These are phyloP conservation scores for Pseudogymnoascus sp. DNA, from an alignment of 2,329 filamentous ascomycete genomes.

Conservation along the genomic window DNA sequence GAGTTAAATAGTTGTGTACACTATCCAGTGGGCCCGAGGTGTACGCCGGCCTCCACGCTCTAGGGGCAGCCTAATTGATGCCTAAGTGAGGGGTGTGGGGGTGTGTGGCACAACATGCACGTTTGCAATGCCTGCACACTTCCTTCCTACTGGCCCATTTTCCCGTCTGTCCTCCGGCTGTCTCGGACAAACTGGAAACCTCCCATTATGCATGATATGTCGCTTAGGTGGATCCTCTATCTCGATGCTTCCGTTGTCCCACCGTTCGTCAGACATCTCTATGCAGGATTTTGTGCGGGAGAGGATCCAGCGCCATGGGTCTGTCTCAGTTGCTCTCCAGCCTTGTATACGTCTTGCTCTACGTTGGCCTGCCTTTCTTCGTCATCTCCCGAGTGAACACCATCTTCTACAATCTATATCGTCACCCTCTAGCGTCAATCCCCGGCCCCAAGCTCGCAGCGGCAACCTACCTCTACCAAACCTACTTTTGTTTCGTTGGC, in stretches of 20 bases:
- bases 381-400: neutral
- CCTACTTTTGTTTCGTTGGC: conserved; percentile 13
- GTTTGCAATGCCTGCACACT: neutral
- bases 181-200: neutral
- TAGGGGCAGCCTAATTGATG: neutral
- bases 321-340: neutral
- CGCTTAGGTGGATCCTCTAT: neutral
- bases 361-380: neutral
- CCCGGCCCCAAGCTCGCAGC: conserved; percentile 20
- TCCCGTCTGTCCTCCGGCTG: neutral
- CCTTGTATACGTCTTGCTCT: neutral
- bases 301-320: neutral
- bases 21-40: neutral
- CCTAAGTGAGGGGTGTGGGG: neutral
- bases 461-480: conserved; percentile 17
- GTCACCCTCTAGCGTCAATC: conserved; percentile 16
- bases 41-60: neutral
- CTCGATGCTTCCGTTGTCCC: neutral
- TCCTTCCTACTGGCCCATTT: neutral
- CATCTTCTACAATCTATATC: conserved; percentile 14
- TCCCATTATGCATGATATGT: neutral
- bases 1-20: neutral
- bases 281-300: neutral
- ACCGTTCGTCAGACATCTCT: neutral
- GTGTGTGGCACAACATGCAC: neutral